These are phyloP conservation scores for Metschnikowia gelsemii DNA, from an alignment of 805 yeast species.

Conservation along the genomic window DNA sequence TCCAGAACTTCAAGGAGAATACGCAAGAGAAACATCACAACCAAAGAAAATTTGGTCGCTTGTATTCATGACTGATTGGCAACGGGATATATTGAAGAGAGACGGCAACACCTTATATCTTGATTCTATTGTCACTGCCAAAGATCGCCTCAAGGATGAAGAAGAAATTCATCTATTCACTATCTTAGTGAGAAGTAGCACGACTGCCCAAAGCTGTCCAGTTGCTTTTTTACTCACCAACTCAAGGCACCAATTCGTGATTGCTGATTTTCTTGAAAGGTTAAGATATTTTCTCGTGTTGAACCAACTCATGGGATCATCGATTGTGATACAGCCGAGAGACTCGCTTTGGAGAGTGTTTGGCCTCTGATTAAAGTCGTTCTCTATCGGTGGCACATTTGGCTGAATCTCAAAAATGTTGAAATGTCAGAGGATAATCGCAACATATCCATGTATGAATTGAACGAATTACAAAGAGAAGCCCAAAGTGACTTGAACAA, in stretches of 20 bases:
- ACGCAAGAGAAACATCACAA: neutral
- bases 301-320: neutral
- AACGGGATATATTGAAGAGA: neutral
- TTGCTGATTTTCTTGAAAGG: neutral
- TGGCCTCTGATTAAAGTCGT: constrained; percentile 1
- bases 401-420: neutral
- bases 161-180: neutral
- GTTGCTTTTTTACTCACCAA: constrained; percentile 6
- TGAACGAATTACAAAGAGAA: neutral
- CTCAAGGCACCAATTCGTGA: neutral
- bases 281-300: neutral
- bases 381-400: constrained; percentile 1
- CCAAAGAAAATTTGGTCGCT: constrained; percentile 2
- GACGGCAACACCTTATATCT: neutral
- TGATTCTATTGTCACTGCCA: neutral
- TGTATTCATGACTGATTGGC: constrained; percentile 3
- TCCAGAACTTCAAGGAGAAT: neutral
- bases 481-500: neutral
- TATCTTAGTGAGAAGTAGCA: neutral
- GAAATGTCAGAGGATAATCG: neutral
- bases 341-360: neutral
- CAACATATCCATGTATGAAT: neutral
- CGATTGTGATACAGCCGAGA: constrained; percentile 1
- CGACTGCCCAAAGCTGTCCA: neutral
- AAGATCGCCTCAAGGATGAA: neutral